phyloP scores from a whole-genome alignment of 2,329 filamentous ascomycete species.

The Penicillium sp. region DNA sequence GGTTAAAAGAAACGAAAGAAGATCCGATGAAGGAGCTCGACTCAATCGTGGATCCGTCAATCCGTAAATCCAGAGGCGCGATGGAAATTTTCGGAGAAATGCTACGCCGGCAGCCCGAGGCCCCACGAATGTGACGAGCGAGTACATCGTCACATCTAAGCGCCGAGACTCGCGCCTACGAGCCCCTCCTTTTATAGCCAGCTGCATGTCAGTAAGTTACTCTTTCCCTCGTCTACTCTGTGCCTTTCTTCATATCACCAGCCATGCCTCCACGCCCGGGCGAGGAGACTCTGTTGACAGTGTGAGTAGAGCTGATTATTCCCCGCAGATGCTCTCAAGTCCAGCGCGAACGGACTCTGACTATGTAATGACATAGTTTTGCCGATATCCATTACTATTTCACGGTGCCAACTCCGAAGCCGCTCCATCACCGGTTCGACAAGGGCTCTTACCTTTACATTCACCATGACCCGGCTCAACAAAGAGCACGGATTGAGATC shows the following conservation, averaged over 20 bases:
- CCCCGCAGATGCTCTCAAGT: constrained; percentile 12
- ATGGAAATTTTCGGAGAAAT: constrained; percentile 38
- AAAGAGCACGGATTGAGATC: constrained; percentile 54
- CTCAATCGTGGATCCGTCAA: too few species aligned
- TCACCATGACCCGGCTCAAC: constrained; percentile 52
- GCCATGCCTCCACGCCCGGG: constrained; percentile 44
- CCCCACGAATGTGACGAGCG: neutral
- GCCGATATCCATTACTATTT: constrained; percentile 62
- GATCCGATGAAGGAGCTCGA: too few species aligned
- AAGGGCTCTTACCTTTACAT: constrained; percentile 61
- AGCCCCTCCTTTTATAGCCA: constrained; percentile 20
- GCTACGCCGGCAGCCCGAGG: constrained; percentile 11
- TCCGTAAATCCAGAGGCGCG: constrained; percentile 3
- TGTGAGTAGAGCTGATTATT: constrained; percentile 35
- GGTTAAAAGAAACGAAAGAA: neutral
- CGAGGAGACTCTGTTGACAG: constrained; percentile 44
- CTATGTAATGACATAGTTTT: constrained; percentile 43
- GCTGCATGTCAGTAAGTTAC: constrained; percentile 11
- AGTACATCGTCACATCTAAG: constrained; percentile 20
- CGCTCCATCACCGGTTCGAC: constrained; percentile 58
- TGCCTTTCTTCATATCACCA: constrained; percentile 7
- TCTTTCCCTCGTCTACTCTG: constrained; percentile 2
- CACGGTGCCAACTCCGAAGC: constrained; percentile 49
- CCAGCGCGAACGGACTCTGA: constrained; percentile 3
- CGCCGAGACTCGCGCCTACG: constrained; percentile 11